These are phyloP conservation scores for Corymbia calophylla DNA, from an alignment of 441 rosid species.

Conservation along the genomic window DNA sequence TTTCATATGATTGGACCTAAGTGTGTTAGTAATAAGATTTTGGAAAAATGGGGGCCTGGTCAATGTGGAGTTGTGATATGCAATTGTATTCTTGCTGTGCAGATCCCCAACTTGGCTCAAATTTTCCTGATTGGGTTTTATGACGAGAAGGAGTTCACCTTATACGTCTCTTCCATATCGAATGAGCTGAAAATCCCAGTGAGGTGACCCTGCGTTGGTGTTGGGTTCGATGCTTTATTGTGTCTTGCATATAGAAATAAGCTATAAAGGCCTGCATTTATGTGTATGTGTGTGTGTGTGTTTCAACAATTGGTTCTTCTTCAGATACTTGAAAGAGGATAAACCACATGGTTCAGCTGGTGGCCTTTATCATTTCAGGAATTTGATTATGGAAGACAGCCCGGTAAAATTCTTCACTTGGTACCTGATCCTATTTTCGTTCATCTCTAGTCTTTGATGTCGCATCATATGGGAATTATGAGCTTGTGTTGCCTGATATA, in stretches of 20 bases:
- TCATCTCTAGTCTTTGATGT: background rate
- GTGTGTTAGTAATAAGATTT: background rate
- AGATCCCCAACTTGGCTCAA: constrained; percentile 52
- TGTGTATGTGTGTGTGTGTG: background rate
- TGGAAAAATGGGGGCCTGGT: background rate
- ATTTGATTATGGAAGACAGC: constrained; percentile 69
- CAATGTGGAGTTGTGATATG: background rate
- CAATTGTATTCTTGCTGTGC: background rate
- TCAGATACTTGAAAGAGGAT: constrained; percentile 85
- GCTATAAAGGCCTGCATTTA: background rate
- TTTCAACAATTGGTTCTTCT: background rate
- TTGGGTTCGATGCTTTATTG: background rate
- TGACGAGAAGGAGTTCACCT: constrained; percentile 75
- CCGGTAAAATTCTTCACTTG: constrained; percentile 34
- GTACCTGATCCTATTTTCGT: background rate
- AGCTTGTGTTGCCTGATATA: background rate
- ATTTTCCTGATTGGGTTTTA: constrained; percentile 81
- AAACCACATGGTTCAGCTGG: constrained; percentile 96
- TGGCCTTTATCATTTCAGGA: constrained; percentile 76
- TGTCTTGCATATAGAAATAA: background rate
- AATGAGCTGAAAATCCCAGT: constrained; percentile 80
- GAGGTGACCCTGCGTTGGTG: constrained; percentile 30
- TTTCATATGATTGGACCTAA: background rate
- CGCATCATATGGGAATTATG: background rate
- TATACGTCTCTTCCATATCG: constrained; percentile 80